Evolutionary conservation across 2,329 filamentous ascomycete genomes (phyloP), one percentile per base, ranked within the genome.

Genomic region (Fusarium coffeatum): DNA sequence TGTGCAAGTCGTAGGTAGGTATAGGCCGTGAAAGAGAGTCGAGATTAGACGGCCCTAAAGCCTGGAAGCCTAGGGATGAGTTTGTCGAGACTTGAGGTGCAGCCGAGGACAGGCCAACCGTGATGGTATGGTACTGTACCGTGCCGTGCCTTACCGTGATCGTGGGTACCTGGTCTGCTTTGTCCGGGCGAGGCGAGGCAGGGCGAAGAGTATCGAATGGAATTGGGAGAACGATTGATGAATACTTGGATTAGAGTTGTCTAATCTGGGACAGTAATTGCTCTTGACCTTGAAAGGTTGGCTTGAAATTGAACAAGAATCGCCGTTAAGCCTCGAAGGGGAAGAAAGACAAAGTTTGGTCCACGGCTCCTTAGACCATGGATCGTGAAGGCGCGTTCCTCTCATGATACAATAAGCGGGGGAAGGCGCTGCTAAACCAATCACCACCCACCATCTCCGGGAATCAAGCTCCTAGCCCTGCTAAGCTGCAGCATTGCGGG

Each of bases 351-450:
- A 76, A 66, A 74, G 74, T 76, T 76, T 71, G 53, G 69, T 46
- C 66, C 65, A 66, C 65, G 60, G 64, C 55, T 56, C 58, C 51
- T 75, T 66, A 8, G 47, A 25, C 48, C 32, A 66, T 37, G 34
- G 34, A 37, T 66, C 62, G 63, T 66, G 55, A 66, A 66, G 63
- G 62, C 74, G 70, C 74, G 74, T 77, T 76, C 72, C 73, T 70
- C 75, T 78, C 76, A 79, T 79, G 78, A 79, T 78, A 79, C 76
- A 78, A 78, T 78, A 79, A 80, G 79, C 78, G 79, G 79, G 63
- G 78, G 77, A 73, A 72, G 59, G 57, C 51, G 22, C 46, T 20
- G 49, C 51, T 54, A 37, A 48, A 49, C 79, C 79, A 80, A 80
- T 80, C 72, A 78, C 58, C 41, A 30, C 62, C 57, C 70, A 67